Evolutionary conservation across 352 stramenopile genomes (phyloP), one percentile per base, ranked within the genome.

Genomic region (Globisporangium solare): DNA sequence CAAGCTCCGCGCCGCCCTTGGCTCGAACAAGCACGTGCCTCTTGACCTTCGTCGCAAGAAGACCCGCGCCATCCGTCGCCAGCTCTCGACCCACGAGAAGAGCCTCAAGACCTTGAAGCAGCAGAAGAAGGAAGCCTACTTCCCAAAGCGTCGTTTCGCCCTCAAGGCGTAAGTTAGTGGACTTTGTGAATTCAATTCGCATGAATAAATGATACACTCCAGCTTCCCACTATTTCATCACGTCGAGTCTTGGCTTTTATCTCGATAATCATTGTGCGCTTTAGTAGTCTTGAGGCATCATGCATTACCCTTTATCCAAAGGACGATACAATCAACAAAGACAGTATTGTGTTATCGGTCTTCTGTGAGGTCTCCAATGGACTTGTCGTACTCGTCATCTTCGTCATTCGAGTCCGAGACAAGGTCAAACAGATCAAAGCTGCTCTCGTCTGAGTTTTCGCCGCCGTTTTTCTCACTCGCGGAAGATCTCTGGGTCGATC

Each of bases 31-130:
- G 86, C 97, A 99, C 83, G 74, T 99, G 48, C 95, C 96, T 47
- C 96, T 98, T 72, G 97, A 99, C 78, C 79, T 99, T 71, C 89
- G 98, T 71, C 70, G 88, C 61, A 99, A 99, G 96, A 97, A 98
- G 86, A 99, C 98, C 64, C 88, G 97, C 66, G 97, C 97, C 41
- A 99, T 99, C 70, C 94, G 98, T 61, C 91, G 97, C 67, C 83
- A 87, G 54, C 83, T 99, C 31, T 98, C 95, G 58, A 94, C 90
- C 75, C 88, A 97, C 63, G 91, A 99, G 80, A 90, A 90, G 77
- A 81, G 71, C 35, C 73, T 90, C 65, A 98, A 97, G 79, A 98
- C 93, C 52, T 67, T 92, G 58, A 97, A 97, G 83, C 78, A 97
- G 70, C 71, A 89, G 68, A 98, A 97, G 89, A 99, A 98, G 90